Conservation (phyloP, 1,139 yeast genomes). For the Saccharomyces hybrid region DNA sequence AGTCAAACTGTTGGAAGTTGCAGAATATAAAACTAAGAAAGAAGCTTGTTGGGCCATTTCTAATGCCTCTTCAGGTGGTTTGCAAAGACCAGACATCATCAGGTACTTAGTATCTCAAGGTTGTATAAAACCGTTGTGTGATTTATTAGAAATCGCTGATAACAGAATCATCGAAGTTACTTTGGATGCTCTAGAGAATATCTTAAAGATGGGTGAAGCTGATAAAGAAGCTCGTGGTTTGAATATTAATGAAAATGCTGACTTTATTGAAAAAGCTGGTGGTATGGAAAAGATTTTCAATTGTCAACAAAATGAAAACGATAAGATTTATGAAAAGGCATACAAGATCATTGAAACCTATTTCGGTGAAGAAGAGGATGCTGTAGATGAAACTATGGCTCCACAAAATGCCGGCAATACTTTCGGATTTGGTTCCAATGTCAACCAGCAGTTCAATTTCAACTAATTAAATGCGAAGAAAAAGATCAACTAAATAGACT, state of each 20-base stretch:
- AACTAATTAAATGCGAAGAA: constrained; percentile 16
- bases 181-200: constrained; percentile 88
- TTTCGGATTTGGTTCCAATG: constrained; percentile 71
- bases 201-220: constrained; percentile 86
- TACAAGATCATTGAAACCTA: constrained; percentile 83
- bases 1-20: constrained; percentile 65
- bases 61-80: constrained; percentile 94
- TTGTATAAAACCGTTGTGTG: constrained; percentile 95
- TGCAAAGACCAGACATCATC: constrained; percentile 86
- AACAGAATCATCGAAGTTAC: constrained; percentile 90
- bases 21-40: constrained; percentile 92
- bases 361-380: constrained; percentile 78
- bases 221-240: constrained; percentile 73
- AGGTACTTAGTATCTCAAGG: constrained; percentile 90
- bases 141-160: constrained; percentile 79
- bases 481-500: neutral
- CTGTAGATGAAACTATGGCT: constrained; percentile 70
- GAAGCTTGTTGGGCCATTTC: constrained; percentile 99
- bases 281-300: constrained; percentile 96
- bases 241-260: constrained; percentile 74
- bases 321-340: constrained; percentile 87
- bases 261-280: constrained; percentile 93
- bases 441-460: constrained; percentile 34
- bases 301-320: constrained; percentile 86
- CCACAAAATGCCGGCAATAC: constrained; percentile 80